Base-by-base conservation (phyloP, 495 filamentous ascomycete species). In the Cetradonia linearis region DNA sequence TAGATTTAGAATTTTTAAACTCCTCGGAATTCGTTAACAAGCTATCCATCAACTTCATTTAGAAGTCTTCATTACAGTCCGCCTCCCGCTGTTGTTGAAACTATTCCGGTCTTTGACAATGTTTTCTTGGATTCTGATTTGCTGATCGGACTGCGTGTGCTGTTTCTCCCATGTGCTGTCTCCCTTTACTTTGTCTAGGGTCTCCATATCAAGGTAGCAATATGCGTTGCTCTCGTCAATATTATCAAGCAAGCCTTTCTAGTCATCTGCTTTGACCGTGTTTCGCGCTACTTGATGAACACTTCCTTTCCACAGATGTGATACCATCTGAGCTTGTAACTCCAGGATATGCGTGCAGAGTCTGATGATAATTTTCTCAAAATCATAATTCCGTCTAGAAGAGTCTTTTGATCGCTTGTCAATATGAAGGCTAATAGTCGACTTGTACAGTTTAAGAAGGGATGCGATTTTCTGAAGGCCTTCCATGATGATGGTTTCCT, bases 1-100 rank as follows among this genome's bases (percentile, higher is more conserved):
- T 37, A 2, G 67, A 63, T n/a, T 67, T 64, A n/a, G 42, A 40
- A 25, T 52, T 33, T 27, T 60, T 63, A 30, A 70, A 59, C 28
- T 27, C 33, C 47, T 63, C 49, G 50, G 67, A 70, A 27, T 57
- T 23, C 27, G 47, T 50, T 20, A 23, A 50, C 47, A 50, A 31
- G 25, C 27, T 30, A 27, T 50, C 20, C 23, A 50, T 27, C 47
- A 50, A 13, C 14, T 50, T 50, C 6, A 27, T 18, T 14, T 23
- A 4, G 9, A 3, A 25, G 7, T 50, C 47, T 20, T 30, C 47
- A 31, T 50, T 3, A 23, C 27, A 28, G 47, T 49, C 25, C 8
- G 20, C 47, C 27, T 49, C 47, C 27, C 13, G 27, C 1, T 30
- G 10, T 50, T 18, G 3, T 16, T 23, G 47, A 13, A 5, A 27